Percentiles rank a stretch among this genome's conserved stretches.
These are phyloP conservation scores for Apium graveolens DNA, from an alignment of 129 eudicot species.

Conservation along the genomic window DNA sequence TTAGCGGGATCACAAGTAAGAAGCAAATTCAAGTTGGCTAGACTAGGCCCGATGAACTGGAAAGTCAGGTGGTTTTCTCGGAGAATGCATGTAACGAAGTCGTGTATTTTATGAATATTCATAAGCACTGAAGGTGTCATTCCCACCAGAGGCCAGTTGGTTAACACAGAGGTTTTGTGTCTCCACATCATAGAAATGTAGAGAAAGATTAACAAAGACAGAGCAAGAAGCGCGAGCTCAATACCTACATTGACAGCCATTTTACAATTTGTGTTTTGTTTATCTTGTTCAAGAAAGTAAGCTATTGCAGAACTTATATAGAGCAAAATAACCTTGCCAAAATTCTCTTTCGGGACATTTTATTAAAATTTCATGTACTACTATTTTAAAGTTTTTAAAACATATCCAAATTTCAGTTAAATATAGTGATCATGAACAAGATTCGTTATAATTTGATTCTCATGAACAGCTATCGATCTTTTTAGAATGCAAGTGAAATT, in stretches of 20 bases:
- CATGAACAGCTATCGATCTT: too few species aligned
- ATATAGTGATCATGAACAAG: too few species aligned
- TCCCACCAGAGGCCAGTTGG: conserved; percentile 27
- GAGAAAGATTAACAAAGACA: background rate
- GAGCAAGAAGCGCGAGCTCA: background rate
- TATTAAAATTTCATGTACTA: too few species aligned
- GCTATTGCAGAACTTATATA: background rate
- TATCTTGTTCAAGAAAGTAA: background rate
- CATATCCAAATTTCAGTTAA: too few species aligned
- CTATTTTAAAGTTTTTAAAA: too few species aligned
- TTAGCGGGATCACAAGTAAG: conserved; percentile 29
- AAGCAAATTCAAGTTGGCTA: conserved; percentile 8
- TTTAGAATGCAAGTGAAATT: too few species aligned
- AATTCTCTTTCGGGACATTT: too few species aligned
- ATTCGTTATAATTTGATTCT: too few species aligned
- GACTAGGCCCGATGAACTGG: too few species aligned
- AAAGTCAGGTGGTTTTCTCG: background rate
- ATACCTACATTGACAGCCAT: background rate
- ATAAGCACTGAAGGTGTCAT: conserved; percentile 16
- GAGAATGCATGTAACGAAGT: conserved; percentile 11
- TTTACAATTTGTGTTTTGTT: background rate
- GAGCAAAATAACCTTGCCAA: too few species aligned
- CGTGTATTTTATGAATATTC: conserved; percentile 18
- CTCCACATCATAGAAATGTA: background rate
- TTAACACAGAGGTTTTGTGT: background rate